Conservation (phyloP, 495 filamentous ascomycete species). For the Pyrenopolyporus hunteri region DNA sequence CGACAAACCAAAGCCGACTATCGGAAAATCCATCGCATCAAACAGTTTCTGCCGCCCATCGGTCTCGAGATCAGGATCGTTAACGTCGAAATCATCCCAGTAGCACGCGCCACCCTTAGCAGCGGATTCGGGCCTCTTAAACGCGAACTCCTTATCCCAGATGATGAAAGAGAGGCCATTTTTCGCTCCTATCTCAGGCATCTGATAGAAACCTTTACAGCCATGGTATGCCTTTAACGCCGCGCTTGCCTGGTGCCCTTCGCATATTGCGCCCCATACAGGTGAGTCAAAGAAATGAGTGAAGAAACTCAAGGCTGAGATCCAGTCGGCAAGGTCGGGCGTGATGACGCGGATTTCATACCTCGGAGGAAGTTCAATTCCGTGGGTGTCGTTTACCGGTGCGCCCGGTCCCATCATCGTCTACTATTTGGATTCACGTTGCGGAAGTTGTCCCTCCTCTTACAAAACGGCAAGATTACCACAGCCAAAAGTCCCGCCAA, state of each 20-base stretch:
- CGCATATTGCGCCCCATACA: constrained; percentile 29
- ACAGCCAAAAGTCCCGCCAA: neutral
- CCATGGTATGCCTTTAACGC: constrained; percentile 21
- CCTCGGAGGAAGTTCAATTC: constrained; percentile 25
- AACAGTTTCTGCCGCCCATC: constrained; percentile 18
- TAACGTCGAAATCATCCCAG: constrained; percentile 44
- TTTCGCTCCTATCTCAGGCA: constrained; percentile 32
- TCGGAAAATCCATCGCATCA: constrained; percentile 34
- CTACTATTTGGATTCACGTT: neutral
- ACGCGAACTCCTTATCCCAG: constrained; percentile 54
- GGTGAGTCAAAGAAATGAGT: constrained; percentile 24
- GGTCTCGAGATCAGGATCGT: constrained; percentile 30
- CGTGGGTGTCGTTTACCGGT: constrained; percentile 24
- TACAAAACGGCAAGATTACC: neutral
- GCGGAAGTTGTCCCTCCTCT: neutral
- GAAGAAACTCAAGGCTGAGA: constrained; percentile 27
- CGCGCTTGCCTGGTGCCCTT: constrained; percentile 18
- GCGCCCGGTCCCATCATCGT: constrained; percentile 24
- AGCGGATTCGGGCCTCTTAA: constrained; percentile 48
- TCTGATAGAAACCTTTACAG: constrained; percentile 25
- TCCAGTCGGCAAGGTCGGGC: constrained; percentile 12
- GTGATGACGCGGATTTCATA: constrained; percentile 31
- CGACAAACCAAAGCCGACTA: constrained; percentile 30
- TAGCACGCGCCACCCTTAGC: constrained; percentile 48
- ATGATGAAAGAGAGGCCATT: constrained; percentile 52